Evolutionary conservation across 306 rosid genomes (phyloP), one percentile per base, ranked within the genome.

Genomic region (Medicago ruthenica): DNA sequence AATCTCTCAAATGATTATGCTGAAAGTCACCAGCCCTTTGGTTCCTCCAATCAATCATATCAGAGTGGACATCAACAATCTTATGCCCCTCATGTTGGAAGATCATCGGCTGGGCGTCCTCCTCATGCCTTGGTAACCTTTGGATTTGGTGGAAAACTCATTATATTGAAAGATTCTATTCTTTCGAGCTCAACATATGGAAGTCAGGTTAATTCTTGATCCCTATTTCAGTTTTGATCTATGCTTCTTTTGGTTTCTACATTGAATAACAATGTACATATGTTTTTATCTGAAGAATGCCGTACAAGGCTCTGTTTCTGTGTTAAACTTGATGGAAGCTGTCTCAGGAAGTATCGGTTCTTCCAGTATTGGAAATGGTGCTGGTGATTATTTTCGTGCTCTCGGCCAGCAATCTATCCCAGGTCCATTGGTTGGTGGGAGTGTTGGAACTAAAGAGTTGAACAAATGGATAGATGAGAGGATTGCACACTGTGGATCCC

Each of bases 61-160:
- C 90, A 85, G 74, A 80, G 86, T 76, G 86, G 79, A 71, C 79
- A 88, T 60, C 89, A 86, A 57, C 27, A 78, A 77, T 76, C 97
- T 31, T 72, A 80, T 84, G 84, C 92, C 83, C 80, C 88, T 62
- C 81, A 65, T 67, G 86, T 20, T 18, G 89, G 83, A 79, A 86
- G 89, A 83, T 86, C 98, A 69, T 87, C 90, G 15, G 90, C 81
- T 64, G 95, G 95, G 37, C 98, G 96, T 73, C 96, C 98, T 77
- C 89, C 90, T 51, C 98, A 93, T 78, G 91, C 96, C 47, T 65
- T 93, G 22, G 96, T 81, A 57, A 84, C 96, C 50, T 93, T 93
- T 53, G 98, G 98, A 21, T 93, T 93, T 81, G 98, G 98, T 18
- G 98, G 98, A 70, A 93, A 93, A 80, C 95, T 93, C 82, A 66